Percentiles rank a stretch among this genome's conserved stretches.
Evolutionary conservation across 179 eudicot species (phyloP).

Genomic region (Spergularia azorica): DNA sequence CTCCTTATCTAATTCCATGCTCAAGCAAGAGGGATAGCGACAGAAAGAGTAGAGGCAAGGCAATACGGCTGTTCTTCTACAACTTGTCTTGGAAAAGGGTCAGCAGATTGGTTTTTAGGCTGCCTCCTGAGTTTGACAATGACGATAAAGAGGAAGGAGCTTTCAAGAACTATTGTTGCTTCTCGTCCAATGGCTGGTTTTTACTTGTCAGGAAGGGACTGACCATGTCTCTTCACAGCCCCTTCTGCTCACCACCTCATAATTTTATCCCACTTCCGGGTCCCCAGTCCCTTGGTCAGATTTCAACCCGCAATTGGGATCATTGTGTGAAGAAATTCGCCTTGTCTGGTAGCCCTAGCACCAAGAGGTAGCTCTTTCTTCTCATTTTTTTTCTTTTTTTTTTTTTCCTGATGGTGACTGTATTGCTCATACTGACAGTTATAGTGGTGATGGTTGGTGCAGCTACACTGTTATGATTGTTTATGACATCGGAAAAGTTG

Average conservation of each 20-base stretch:
- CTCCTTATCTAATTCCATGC: not conserved
- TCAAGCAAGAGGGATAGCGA: not conserved
- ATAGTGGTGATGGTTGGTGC: not conserved
- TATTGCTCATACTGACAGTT: too few relatives aligned
- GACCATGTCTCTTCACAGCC: not conserved
- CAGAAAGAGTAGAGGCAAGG: not conserved
- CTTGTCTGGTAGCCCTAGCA: slow-evolving; percentile 16
- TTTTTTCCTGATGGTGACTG: not conserved
- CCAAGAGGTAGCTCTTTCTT: not conserved
- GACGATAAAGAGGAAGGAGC: not conserved
- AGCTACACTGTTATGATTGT: not conserved
- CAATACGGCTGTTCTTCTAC: slow-evolving; percentile 6
- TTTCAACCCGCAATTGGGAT: not conserved
- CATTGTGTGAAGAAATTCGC: not conserved
- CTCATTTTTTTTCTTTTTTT: not conserved
- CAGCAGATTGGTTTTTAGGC: not conserved
- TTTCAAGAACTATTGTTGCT: not conserved
- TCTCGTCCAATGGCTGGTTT: slow-evolving; percentile 8
- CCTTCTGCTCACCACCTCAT: not conserved
- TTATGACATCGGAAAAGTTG: not conserved
- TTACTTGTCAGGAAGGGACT: not conserved
- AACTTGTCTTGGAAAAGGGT: slow-evolving; percentile 1
- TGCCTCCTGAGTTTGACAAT: not conserved
- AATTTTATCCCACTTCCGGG: slow-evolving; percentile 5
- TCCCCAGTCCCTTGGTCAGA: not conserved